Percentiles rank a stretch among this genome's conserved stretches.
Evolutionary conservation across 345 rosid genomes (phyloP).

Genomic region (Microcos paniculata): DNA sequence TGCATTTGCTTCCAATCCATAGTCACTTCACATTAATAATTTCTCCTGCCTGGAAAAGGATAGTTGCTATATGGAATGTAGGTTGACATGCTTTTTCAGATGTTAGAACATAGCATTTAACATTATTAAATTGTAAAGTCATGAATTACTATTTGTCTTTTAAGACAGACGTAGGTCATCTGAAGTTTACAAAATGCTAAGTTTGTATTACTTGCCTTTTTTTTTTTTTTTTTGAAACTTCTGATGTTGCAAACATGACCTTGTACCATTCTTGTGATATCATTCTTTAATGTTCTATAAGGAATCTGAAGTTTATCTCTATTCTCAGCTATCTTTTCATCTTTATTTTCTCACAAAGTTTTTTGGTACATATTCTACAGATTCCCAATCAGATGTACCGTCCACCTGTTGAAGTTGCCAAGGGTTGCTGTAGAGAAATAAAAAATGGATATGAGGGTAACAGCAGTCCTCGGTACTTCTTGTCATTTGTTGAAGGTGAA

Average conservation of each 20-base stretch:
- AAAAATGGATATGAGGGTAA: slow-evolving; percentile 56
- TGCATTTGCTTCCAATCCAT: background rate
- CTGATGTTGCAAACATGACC: background rate
- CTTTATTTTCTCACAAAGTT: background rate
- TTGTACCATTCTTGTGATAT: background rate
- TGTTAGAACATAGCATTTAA: background rate
- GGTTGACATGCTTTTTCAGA: background rate
- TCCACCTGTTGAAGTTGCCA: slow-evolving; percentile 68
- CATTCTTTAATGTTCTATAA: background rate
- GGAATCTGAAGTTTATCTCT: background rate
- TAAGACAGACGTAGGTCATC: background rate
- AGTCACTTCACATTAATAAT: background rate
- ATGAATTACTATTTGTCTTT: background rate
- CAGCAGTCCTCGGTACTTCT: slow-evolving; percentile 58
- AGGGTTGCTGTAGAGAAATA: slow-evolving; percentile 65
- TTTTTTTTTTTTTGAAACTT: background rate
- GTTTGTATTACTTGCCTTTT: background rate
- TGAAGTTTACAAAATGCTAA: background rate
- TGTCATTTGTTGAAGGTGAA: slow-evolving; percentile 49
- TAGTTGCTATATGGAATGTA: background rate
- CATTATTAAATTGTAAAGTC: background rate
- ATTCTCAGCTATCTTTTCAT: background rate
- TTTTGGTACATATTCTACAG: slow-evolving; percentile 28
- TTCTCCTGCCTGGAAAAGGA: background rate
- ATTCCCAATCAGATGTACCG: slow-evolving; percentile 59